Evolutionary conservation across 2,329 filamentous ascomycete species (phyloP), one percentile per base, ranked within the genome.

Genomic region (Neopestalotiopsis sp.): DNA sequence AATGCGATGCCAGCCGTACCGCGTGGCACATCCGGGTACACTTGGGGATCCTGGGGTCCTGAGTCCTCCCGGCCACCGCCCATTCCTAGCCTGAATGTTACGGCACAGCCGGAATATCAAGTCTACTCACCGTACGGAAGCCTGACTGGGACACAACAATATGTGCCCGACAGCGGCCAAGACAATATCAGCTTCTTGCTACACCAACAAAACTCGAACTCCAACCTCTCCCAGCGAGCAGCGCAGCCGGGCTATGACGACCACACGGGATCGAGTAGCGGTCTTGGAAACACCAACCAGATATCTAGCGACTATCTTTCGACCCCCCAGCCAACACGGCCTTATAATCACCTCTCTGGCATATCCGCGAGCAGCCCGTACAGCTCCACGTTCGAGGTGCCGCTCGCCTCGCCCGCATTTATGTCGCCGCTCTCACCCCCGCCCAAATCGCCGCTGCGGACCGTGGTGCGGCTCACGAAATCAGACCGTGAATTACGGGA

Each of bases 11-110:
- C 40, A 24, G 58, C 6, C 17, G 24, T 3, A 4, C 38, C 62
- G 38, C 61, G 13, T 20, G 14, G 14, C 14, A 9, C 12, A n/a
- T 28, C 53, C 24, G 28, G 53, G 12, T 58, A 30, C 20, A 63
- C 65, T 2, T 69, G 68, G 68, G 65, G 65, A 3, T 63, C 68
- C 30, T 67, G 64, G 64, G 58, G 64, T 17, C 14, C 62, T 17
- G 24, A 49, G 12, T 12, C 61, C 20, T 49, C 61, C 38, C n/a
- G 12, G 13, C 40, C 40, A 3, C 30, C 28, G 34, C 61, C 38
- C n/a, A 24, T 42, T 38, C 38, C 38, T 13, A 64, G 40, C 6
- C 17, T 64, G 12, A 53, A 45, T 20, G 38, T 40, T 6, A n/a
- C 30, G 14, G 20, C 34, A 10, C 38, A 45, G 4, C 40, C 61